phyloP scores from a whole-genome alignment of 2,329 filamentous ascomycete genomes.

The Teratosphaeria viscida region DNA sequence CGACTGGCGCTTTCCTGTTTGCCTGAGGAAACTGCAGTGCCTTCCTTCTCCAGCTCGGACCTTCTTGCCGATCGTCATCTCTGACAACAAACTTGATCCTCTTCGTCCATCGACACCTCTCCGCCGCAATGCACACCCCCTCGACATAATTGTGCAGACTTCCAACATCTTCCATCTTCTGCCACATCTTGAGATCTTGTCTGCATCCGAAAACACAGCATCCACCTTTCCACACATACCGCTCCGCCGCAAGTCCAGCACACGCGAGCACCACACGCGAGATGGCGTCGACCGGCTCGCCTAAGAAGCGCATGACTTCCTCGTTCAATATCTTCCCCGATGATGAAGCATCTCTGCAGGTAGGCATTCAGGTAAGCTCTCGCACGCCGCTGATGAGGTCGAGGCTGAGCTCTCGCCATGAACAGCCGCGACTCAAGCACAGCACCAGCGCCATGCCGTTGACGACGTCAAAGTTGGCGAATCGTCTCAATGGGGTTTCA shows the following conservation, averaged over 20 bases:
- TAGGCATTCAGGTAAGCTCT: conserved; percentile 2
- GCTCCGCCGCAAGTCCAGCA: background rate
- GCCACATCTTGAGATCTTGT: background rate
- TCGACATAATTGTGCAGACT: background rate
- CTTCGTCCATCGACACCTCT: background rate
- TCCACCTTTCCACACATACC: background rate
- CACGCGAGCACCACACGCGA: background rate
- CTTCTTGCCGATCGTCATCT: background rate
- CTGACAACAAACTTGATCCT: background rate
- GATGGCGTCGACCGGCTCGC: conserved; percentile 9
- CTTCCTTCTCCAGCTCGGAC: background rate
- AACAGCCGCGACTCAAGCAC: conserved; percentile 9
- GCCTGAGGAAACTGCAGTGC: background rate
- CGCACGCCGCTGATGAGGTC: background rate
- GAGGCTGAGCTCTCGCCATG: background rate
- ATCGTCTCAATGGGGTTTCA: conserved; percentile 12
- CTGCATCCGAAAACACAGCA: background rate
- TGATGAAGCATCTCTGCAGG: background rate
- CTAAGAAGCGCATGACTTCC: conserved; percentile 8
- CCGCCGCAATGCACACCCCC: background rate
- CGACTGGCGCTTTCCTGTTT: background rate
- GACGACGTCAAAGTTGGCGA: conserved; percentile 27
- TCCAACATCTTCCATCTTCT: background rate
- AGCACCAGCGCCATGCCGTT: conserved; percentile 19
- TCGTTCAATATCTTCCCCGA: conserved; percentile 11